Percentiles rank a stretch among this genome's conserved stretches.
These are phyloP conservation scores for Orychophragmus violaceus DNA, from an alignment of 345 rosid species.

Conservation along the genomic window DNA sequence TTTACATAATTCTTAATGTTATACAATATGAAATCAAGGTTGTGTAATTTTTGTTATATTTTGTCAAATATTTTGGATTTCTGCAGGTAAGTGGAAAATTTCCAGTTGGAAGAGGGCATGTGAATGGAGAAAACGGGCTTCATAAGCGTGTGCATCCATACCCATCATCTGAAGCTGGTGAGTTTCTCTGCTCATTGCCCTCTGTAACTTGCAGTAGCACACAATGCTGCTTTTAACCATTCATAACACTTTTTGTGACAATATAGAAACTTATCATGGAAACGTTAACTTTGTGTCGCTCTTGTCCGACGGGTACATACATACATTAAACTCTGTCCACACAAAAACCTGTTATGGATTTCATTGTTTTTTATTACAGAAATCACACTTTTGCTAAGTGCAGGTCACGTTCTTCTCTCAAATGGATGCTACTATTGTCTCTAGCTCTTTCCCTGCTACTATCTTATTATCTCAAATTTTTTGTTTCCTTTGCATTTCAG, in stretches of 20 bases:
- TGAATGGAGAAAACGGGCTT: constrained; percentile 69
- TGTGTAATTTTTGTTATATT: neutral
- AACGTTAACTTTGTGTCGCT: too few species aligned
- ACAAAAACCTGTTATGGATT: too few species aligned
- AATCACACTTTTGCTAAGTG: too few species aligned
- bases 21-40: neutral
- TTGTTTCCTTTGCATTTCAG: too few species aligned
- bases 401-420: too few species aligned
- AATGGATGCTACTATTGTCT: too few species aligned
- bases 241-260: too few species aligned
- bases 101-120: constrained; percentile 64
- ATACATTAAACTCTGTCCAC: too few species aligned
- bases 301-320: too few species aligned
- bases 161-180: constrained; percentile 84
- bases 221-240: neutral
- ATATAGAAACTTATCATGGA: neutral
- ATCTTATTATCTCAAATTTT: too few species aligned
- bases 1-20: neutral
- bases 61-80: neutral
- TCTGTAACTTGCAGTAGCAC: neutral
- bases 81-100: constrained; percentile 82
- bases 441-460: too few species aligned
- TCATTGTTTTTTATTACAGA: too few species aligned
- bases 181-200: neutral
- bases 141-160: constrained; percentile 89